Evolutionary conservation across 345 rosid species (phyloP).

Genomic region (Pistacia integerrima): DNA sequence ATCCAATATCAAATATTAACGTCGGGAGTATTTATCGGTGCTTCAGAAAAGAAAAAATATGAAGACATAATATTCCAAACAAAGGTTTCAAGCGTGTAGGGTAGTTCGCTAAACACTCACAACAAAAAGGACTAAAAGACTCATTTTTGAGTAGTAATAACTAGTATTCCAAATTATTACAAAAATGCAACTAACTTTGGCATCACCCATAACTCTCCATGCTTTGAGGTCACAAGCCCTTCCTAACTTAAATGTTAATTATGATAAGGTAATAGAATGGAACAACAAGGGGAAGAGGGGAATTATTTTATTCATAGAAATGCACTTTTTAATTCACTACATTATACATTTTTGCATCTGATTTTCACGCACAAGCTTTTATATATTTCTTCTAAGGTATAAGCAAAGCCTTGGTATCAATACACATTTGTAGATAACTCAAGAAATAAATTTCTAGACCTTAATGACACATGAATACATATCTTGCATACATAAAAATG

Average conservation of each 20-base stretch:
- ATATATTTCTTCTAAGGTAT: neutral
- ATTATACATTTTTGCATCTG: neutral
- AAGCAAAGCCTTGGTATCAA: neutral
- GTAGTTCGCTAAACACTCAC: neutral
- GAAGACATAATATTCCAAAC: no score
- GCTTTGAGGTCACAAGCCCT: neutral
- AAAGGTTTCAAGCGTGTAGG: neutral
- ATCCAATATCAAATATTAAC: no score
- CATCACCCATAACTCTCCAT: neutral
- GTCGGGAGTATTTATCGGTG: no score
- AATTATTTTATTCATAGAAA: conserved; percentile 8
- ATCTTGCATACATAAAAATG: neutral
- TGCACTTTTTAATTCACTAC: neutral
- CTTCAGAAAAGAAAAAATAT: no score
- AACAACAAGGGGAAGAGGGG: neutral
- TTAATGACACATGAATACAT: neutral
- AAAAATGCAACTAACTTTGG: neutral
- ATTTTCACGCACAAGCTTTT: neutral
- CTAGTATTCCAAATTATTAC: neutral
- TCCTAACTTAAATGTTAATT: conserved; percentile 1
- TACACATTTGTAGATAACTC: neutral
- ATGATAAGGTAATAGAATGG: neutral
- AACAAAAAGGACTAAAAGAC: neutral
- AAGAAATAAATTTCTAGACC: neutral
- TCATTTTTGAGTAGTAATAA: neutral